Conservation (phyloP, 2,329 filamentous ascomycete genomes). For the Beauveria sp. region DNA sequence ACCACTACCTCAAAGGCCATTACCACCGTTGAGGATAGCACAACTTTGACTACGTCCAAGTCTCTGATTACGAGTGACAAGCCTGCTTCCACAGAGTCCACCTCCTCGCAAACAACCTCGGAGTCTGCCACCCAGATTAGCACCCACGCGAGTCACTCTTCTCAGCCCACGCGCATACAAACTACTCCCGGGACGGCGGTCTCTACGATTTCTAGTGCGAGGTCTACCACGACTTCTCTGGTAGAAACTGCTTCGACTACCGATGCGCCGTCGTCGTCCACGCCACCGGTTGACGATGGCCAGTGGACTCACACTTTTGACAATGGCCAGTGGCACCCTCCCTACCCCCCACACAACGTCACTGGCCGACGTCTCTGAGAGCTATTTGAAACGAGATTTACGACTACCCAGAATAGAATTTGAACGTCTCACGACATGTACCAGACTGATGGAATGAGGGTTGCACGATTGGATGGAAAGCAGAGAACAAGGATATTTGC, state of each 20-base stretch:
- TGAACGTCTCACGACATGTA: conserved; percentile 6
- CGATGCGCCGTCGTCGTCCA: conserved; percentile 8
- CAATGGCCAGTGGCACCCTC: conserved; percentile 38
- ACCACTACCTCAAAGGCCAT: neutral
- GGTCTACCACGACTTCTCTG: neutral
- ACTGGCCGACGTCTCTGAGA: conserved; percentile 17
- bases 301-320: conserved; percentile 28
- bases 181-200: neutral
- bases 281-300: conserved; percentile 10
- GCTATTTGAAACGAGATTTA: neutral
- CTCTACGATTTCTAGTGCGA: neutral
- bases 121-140: neutral
- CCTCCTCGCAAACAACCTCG: conserved; percentile 8
- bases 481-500: neutral
- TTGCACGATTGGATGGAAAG: neutral
- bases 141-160: neutral
- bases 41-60: neutral
- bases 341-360: conserved; percentile 36
- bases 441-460: neutral
- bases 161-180: neutral
- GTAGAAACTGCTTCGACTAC: neutral
- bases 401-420: neutral
- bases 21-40: neutral
- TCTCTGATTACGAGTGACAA: neutral
- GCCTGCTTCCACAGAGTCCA: neutral